Base-by-base conservation (phyloP, 2,329 filamentous ascomycete species). In the Fusarium anguioides region DNA sequence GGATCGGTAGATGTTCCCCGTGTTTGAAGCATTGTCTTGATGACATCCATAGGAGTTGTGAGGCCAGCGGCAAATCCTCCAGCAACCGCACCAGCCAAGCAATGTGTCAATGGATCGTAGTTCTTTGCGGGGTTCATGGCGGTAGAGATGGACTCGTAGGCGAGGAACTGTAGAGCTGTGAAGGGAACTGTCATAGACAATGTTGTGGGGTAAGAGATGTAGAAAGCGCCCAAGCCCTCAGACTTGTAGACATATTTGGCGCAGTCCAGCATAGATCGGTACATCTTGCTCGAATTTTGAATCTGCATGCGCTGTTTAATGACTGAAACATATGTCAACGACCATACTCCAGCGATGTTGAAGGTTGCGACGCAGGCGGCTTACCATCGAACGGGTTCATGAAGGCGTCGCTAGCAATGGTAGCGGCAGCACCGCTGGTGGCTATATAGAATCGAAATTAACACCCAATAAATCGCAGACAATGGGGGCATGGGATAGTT, bases 261-360 rank as follows among this genome's bases (percentile, higher is more conserved):
- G 83, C 96, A 99, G 76, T 97, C 91, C 56, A 86, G 78, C 81
- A 98, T 90, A 21, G 91, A 94, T 73, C 90, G 91, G 82, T 98
- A 97, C 82, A 90, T 89, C 71, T 87, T 88, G 70, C 89, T 89
- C n/a, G 95, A 98, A 75, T 96, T 92, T 77, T 97, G 93, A 60
- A 99, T 92, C 80, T 99, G 96, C 96, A 99, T 99, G 74, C 96
- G 92, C 80, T 99, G 96, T 82, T 99, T 99, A 83, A 99, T 97
- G 64, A 99, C 96, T 97, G 75, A 27, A 36, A 14, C 9, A 23
- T 5, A n/a, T 27, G 39, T 66, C 40, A 72, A 57, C 37, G 24
- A n/a, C 37, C 10, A 17, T 12, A 10, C 37, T 24, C 20, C 23
- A 6, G 8, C 15, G 20, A 31, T 44, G n/a, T 20, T 41, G 20